phyloP scores from a whole-genome alignment of 2,329 filamentous ascomycete species.

The Fusarium domesticum region DNA sequence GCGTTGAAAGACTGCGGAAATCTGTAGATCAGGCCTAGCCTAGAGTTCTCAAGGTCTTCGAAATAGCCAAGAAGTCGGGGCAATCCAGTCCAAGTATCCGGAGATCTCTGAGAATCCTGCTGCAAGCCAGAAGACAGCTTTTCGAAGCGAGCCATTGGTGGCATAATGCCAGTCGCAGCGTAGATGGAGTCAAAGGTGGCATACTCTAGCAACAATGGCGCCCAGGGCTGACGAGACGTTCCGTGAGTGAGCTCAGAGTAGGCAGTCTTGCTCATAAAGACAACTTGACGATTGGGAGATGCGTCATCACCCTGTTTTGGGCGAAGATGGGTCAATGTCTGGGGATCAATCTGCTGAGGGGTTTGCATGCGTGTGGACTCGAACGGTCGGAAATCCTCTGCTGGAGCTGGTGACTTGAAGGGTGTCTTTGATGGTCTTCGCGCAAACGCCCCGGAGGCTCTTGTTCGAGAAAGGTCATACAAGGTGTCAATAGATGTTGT shows the following conservation, averaged over 20 bases:
- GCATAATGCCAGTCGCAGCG: slow-evolving; percentile 59
- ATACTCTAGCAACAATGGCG: slow-evolving; percentile 68
- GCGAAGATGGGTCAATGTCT: slow-evolving; percentile 48
- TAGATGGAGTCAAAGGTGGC: slow-evolving; percentile 62
- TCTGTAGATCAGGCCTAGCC: slow-evolving; percentile 73
- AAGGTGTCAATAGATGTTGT: slow-evolving; percentile 77
- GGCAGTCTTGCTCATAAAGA: slow-evolving; percentile 48
- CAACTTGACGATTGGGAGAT: slow-evolving; percentile 44
- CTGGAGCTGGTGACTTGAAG: slow-evolving; percentile 36
- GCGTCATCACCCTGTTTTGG: slow-evolving; percentile 38
- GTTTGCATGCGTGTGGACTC: slow-evolving; percentile 61
- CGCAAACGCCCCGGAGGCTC: slow-evolving; percentile 45
- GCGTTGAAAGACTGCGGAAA: slow-evolving; percentile 64
- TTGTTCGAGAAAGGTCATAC: slow-evolving; percentile 70
- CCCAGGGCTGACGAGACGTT: slow-evolving; percentile 44
- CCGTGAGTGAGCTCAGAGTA: slow-evolving; percentile 48
- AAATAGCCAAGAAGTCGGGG: slow-evolving; percentile 67
- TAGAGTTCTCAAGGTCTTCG: slow-evolving; percentile 66
- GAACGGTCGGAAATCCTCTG: slow-evolving; percentile 50
- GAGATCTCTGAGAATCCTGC: slow-evolving; percentile 49
- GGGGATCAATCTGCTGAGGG: slow-evolving; percentile 57
- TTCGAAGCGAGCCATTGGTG: slow-evolving; percentile 63
- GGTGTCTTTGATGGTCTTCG: slow-evolving; percentile 31
- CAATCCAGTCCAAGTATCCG: slow-evolving; percentile 58
- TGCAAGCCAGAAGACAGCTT: slow-evolving; percentile 59